Conservation (phyloP, 495 filamentous ascomycete genomes). For the Astrothelium macrocarpum region DNA sequence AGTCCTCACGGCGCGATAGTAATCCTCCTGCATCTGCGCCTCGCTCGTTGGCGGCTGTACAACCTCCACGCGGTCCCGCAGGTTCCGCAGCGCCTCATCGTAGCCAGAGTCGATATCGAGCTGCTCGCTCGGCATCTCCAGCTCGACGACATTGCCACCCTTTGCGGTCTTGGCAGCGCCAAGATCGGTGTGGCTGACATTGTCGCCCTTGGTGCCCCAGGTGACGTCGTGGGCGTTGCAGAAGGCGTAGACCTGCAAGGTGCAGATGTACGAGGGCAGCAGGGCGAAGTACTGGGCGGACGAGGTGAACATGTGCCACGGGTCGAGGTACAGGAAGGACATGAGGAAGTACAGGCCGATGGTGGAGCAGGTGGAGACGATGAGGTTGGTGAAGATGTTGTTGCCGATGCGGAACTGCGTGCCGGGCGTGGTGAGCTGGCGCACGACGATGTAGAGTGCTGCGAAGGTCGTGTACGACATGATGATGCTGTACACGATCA, state of each 20-base stretch:
- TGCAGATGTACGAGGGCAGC: slow-evolving; percentile 90
- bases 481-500: slow-evolving; percentile 82
- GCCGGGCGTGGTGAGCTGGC: slow-evolving; percentile 53
- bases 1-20: slow-evolving; percentile 93
- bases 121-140: slow-evolving; percentile 97
- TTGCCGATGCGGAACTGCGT: slow-evolving; percentile 54
- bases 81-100: slow-evolving; percentile 92
- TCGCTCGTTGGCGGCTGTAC: slow-evolving; percentile 52
- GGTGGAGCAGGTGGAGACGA: slow-evolving; percentile 80
- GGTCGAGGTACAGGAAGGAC: slow-evolving; percentile 91
- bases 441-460: slow-evolving; percentile 72
- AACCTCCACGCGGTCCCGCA: slow-evolving; percentile 86
- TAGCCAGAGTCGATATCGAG: slow-evolving; percentile 97
- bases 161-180: slow-evolving; percentile 62
- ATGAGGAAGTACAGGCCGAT: slow-evolving; percentile 93
- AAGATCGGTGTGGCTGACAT: slow-evolving; percentile 82
- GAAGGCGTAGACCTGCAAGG: slow-evolving; percentile 95
- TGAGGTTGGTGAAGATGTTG: slow-evolving; percentile 88
- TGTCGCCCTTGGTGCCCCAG: slow-evolving; percentile 99
- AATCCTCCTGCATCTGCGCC: slow-evolving; percentile 87
- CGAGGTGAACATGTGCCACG: slow-evolving; percentile 98
- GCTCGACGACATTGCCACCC: slow-evolving; percentile 67
- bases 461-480: slow-evolving; percentile 95
- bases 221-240: slow-evolving; percentile 99
- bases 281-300: slow-evolving; percentile 90